Conservation (phyloP, 2,329 filamentous ascomycete species). For the Emmonsiellopsis sp. region DNA sequence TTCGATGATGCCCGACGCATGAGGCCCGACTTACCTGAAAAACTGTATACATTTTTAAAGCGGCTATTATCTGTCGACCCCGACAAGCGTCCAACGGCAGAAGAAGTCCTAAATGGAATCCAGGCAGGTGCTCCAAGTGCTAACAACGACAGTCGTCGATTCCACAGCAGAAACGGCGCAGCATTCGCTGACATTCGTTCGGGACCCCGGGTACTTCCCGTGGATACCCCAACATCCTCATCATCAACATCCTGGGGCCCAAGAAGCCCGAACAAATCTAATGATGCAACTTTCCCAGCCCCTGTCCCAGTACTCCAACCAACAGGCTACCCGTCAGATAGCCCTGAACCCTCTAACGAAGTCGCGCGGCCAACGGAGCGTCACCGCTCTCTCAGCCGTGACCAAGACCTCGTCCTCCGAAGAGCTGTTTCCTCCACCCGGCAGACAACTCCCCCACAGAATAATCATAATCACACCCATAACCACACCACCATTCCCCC, state of each 20-base stretch:
- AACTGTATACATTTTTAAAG: constrained; percentile 77
- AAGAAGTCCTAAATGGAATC: constrained; percentile 73
- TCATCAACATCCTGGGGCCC: constrained; percentile 13
- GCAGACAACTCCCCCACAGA: constrained; percentile 15
- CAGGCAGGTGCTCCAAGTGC: constrained; percentile 38
- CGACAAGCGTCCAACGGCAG: constrained; percentile 67
- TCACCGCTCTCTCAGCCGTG: not conserved
- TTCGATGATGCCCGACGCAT: constrained; percentile 69
- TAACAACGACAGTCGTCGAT: constrained; percentile 38
- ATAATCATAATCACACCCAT: constrained; percentile 3
- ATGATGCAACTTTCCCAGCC: not conserved
- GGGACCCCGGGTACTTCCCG: constrained; percentile 29
- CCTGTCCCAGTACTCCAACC: constrained; percentile 1
- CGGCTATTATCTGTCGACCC: constrained; percentile 71
- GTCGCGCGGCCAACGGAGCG: not conserved
- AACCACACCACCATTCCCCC: constrained; percentile 3
- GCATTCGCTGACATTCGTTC: constrained; percentile 24
- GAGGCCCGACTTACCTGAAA: constrained; percentile 73
- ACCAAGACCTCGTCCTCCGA: constrained; percentile 7
- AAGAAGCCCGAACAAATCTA: constrained; percentile 14
- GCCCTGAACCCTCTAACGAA: not conserved
- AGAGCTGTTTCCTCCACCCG: constrained; percentile 19
- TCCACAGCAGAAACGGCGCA: constrained; percentile 18
- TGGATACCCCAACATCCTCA: constrained; percentile 26
- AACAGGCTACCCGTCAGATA: constrained; percentile 1